Evolutionary conservation across 331 rosid genomes (phyloP).

Genomic region (Prunus yedoensis): DNA sequence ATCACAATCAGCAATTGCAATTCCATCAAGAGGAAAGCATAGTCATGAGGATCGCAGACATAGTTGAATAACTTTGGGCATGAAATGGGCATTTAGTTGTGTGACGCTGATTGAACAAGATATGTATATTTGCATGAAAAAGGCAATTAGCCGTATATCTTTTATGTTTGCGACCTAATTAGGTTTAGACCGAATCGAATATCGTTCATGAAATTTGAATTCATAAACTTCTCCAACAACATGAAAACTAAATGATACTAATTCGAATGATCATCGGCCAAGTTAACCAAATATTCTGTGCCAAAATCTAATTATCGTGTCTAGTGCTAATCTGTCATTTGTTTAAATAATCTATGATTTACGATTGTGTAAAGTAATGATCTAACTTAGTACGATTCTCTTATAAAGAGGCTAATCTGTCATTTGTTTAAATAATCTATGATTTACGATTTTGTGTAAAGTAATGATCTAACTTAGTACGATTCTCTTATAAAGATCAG

Average conservation of each 20-base stretch:
- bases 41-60: not conserved
- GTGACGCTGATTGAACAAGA: slow-evolving; percentile 16
- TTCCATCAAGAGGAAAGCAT: not conserved
- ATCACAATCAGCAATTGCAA: not conserved
- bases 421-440: not conserved
- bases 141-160: not conserved
- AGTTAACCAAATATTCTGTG: not conserved
- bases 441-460: not conserved
- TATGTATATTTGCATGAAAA: not conserved
- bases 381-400: too few relatives aligned
- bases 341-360: too few relatives aligned
- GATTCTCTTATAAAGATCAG: not conserved
- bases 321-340: too few relatives aligned
- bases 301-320: not conserved
- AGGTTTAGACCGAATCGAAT: not conserved
- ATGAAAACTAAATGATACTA: not conserved
- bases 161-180: not conserved
- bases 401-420: too few relatives aligned
- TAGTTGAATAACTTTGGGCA: slow-evolving; percentile 7
- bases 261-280: too few relatives aligned
- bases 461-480: not conserved
- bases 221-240: not conserved
- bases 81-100: not conserved
- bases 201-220: not conserved
- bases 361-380: too few relatives aligned